phyloP scores from a whole-genome alignment of 176 grass and related monocot genomes.

The Metroxylon sagu region DNA sequence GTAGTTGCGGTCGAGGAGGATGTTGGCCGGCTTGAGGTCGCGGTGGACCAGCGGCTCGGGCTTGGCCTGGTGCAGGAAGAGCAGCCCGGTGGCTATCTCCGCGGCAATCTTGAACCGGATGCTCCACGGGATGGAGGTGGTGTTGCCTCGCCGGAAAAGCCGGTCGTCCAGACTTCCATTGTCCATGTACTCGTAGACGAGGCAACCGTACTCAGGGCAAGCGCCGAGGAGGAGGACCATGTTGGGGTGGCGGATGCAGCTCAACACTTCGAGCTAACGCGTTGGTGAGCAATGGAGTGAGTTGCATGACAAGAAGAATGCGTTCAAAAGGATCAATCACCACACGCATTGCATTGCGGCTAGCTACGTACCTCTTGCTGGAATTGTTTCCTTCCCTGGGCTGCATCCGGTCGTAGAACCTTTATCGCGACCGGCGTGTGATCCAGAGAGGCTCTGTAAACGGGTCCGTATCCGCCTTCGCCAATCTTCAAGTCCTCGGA shows the following conservation, averaged over 20 bases:
- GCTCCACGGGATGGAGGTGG: constrained; percentile 53
- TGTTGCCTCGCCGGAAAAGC: constrained; percentile 52
- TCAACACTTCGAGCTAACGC: constrained; percentile 65
- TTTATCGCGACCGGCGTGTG: constrained; percentile 94
- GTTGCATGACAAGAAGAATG: no score
- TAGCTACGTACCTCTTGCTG: constrained; percentile 76
- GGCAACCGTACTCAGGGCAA: constrained; percentile 77
- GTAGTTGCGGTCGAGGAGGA: constrained; percentile 90
- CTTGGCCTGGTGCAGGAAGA: constrained; percentile 86
- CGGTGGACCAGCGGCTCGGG: constrained; percentile 90
- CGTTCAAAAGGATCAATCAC: not conserved
- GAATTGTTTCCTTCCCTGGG: constrained; percentile 86
- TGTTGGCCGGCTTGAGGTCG: constrained; percentile 87
- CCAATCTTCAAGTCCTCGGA: constrained; percentile 74
- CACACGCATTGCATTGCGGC: not conserved
- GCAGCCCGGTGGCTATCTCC: constrained; percentile 65
- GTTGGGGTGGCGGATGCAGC: constrained; percentile 90
- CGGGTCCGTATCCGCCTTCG: constrained; percentile 89
- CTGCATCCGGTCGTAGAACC: constrained; percentile 63
- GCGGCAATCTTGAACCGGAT: constrained; percentile 67
- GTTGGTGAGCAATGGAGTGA: not conserved
- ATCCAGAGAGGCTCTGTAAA: constrained; percentile 69
- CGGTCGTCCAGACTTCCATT: constrained; percentile 89
- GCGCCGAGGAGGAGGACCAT: constrained; percentile 93
- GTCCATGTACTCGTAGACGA: constrained; percentile 96